phyloP scores from a whole-genome alignment of 2,329 filamentous ascomycete species.

The Aspergillus sp. region DNA sequence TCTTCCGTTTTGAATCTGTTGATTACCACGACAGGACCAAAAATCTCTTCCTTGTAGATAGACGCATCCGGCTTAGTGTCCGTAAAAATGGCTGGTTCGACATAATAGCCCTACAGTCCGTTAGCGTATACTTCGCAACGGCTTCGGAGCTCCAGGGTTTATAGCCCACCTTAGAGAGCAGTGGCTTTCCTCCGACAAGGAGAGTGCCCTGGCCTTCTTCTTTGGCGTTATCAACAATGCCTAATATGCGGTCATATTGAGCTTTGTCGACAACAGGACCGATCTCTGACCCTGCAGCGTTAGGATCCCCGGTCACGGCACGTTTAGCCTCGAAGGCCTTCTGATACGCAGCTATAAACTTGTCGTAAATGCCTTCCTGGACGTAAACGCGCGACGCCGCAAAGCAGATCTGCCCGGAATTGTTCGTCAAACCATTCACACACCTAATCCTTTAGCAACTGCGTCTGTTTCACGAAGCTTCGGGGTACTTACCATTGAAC shows the following conservation, averaged over 20 bases:
- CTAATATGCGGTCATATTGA: constrained; percentile 32
- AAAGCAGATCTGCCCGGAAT: neutral
- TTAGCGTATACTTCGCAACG: too few species aligned
- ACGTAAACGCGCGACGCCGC: constrained; percentile 3
- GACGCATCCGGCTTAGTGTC: constrained; percentile 68
- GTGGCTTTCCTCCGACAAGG: constrained; percentile 63
- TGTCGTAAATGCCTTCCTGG: neutral
- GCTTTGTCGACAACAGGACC: constrained; percentile 50
- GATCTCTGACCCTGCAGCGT: neutral
- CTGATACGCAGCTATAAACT: neutral
- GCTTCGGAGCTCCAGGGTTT: neutral
- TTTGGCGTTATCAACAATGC: neutral
- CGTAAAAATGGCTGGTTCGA: constrained; percentile 81
- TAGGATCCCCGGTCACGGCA: neutral
- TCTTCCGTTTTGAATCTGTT: constrained; percentile 72
- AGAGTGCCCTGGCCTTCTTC: constrained; percentile 44
- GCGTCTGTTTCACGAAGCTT: neutral
- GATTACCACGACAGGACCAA: constrained; percentile 75
- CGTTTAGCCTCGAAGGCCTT: neutral
- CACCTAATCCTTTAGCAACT: neutral
- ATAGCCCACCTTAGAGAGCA: neutral
- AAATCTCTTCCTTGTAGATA: constrained; percentile 77
- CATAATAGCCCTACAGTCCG: constrained; percentile 67
- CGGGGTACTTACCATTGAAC: neutral
- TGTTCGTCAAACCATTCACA: neutral